These are phyloP conservation scores for Hypoxylon fuscum DNA, from an alignment of 495 filamentous ascomycete species.

Conservation along the genomic window DNA sequence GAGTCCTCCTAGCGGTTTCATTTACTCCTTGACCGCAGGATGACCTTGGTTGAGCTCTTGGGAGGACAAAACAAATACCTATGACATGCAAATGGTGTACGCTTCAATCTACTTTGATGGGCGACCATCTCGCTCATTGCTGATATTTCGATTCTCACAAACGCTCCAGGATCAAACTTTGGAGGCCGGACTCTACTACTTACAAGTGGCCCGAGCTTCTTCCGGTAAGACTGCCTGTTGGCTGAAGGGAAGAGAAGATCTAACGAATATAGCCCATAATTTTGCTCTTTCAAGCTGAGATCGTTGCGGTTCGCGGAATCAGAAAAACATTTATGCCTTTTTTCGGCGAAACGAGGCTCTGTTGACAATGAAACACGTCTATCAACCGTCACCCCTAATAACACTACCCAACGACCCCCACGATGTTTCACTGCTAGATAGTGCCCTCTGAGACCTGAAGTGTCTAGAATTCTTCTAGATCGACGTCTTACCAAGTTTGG, in stretches of 20 bases:
- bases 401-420: conserved; percentile 35
- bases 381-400: conserved; percentile 17
- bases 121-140: conserved; percentile 5
- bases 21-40: conserved; percentile 26
- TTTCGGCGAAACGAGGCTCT: conserved; percentile 12
- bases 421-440: conserved; percentile 32
- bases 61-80: conserved; percentile 6
- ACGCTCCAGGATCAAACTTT: conserved; percentile 10
- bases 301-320: background rate
- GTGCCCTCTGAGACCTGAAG: conserved; percentile 22
- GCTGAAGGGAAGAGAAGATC: background rate
- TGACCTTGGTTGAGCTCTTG: conserved; percentile 8
- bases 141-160: conserved; percentile 13
- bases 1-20: conserved; percentile 14
- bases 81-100: no score
- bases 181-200: conserved; percentile 16
- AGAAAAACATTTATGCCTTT: background rate
- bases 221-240: conserved; percentile 36
- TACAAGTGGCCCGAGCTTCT: conserved; percentile 20
- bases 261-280: background rate
- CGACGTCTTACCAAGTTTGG: conserved; percentile 20
- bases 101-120: conserved; percentile 9
- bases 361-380: conserved; percentile 24
- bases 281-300: background rate
- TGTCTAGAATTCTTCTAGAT: conserved; percentile 45